Base-by-base conservation (phyloP, 2,329 filamentous ascomycete genomes). In the Ceratocystis destructans region DNA sequence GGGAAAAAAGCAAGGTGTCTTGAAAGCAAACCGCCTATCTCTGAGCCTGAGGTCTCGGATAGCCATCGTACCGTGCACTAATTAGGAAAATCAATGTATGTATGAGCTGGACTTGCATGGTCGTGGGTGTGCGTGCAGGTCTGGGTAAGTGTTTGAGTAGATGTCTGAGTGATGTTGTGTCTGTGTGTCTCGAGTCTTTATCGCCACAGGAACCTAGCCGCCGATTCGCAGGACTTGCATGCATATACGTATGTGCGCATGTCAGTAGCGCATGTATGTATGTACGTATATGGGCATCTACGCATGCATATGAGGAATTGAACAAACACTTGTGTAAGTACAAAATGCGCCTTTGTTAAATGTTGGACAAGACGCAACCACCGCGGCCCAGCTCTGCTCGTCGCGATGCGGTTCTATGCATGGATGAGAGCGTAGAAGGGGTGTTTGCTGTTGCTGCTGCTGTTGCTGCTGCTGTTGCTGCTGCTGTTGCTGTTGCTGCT, bases 61-160 rank as follows among this genome's bases (percentile, higher is more conserved):
- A 53, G n/a, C n/a, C 28, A 33, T 57, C 6, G 25, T 31, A 12
- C 12, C 4, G 22, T 17, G 37, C 37, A 41, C 37, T 12, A 15
- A 41, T 15, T 15, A 15, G 37, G 37, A 41, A 41, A 41, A 15
- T 41, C 37, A 41, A 33, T n/a, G 8, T 15, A 33, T 28, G 22
- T 57, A n/a, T 57, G 53, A 57, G 53, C 28, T 57, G 53, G 53
- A 57, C 53, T 31, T 57, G 53, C 53, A 57, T 28, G 17, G 53
- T 15, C 28, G 25, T 31, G 48, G 5, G 48, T 53, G 37, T 41
- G 10, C 37, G 37, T 41, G 37, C 37, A 41, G 12, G 37, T 15
- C 10, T 41, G 37, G 37, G 10, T 10, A 41, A 12, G 37, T 41
- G 12, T 41, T 10, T 15, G 37, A 15, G 12, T 41, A 41, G 37